Evolutionary conservation across 768 basidiomycete species (phyloP), one percentile per base, ranked within the genome.

Genomic region (Candolleomyces eurysporus): DNA sequence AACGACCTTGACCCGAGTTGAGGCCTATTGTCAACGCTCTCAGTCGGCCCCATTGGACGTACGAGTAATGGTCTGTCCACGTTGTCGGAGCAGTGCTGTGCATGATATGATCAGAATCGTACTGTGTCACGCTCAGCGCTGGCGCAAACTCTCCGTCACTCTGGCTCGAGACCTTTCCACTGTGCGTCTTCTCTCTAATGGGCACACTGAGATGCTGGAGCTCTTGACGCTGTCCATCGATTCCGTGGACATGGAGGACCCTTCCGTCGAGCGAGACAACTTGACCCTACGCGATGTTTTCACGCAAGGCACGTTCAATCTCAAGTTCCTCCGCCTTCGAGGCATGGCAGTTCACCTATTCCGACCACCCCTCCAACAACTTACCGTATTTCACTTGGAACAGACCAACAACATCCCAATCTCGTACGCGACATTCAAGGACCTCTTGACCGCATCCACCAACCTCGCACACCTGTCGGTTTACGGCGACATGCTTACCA

Each of bases 351-450:
- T 80, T 26, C 71, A 78, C 46, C 69, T 76, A 43, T 76, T 79
- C 59, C 72, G 69, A 1, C 79, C 80, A 5, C 74, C 72, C 13
- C 67, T 81, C 17, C 30, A 67, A 0, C 59, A 62, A 4, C 65
- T 81, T 5, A 75, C 71, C 26, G 78, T 74, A 0, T 73, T 84
- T 19, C 79, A 82, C 61, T 72, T 84, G 40, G 79, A 82, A 56
- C 76, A 81, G 52, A 79, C 76, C 1, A 69, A 67, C 11, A 49
- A 66, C 2, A 54, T 79, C 4, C 74, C 78, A 21, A 67, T 82
- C 7, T 65, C 65, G 5, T 79, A 76, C 64, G 58, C 64, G 14
- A 68, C 71, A 4, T 76, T 83, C 57, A 65, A 68, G 16, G 62
- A 64, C 5, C 63, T 80, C n/a, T n/a, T 81, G n/a, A 73, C 72